Conservation (phyloP, 768 basidiomycete species). For the Austroboletus eburneus region DNA sequence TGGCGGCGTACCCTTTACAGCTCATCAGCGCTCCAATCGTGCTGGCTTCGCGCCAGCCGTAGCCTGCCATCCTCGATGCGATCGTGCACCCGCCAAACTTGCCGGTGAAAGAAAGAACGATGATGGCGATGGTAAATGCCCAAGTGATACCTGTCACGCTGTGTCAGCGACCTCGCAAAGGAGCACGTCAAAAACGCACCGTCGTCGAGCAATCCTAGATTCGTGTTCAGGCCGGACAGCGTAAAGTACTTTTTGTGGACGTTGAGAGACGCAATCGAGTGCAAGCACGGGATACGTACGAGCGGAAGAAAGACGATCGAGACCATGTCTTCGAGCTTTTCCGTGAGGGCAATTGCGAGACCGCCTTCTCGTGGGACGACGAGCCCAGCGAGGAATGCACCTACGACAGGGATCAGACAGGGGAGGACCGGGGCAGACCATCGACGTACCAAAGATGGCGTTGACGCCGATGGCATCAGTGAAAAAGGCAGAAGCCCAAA, state of each 20-base stretch:
- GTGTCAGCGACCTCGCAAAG: not conserved
- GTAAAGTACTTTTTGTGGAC: slow-evolving; percentile 74
- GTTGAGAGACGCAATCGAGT: not conserved
- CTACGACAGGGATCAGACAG: slow-evolving; percentile 29
- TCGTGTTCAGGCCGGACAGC: slow-evolving; percentile 82
- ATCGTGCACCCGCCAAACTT: slow-evolving; percentile 86
- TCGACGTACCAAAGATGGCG: slow-evolving; percentile 72
- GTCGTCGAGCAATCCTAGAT: slow-evolving; percentile 78
- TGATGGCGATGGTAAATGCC: slow-evolving; percentile 84
- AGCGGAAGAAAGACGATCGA: slow-evolving; percentile 85
- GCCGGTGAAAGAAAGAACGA: slow-evolving; percentile 70
- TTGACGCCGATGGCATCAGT: slow-evolving; percentile 92
- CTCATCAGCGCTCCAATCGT: slow-evolving; percentile 93
- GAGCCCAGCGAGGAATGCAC: slow-evolving; percentile 77
- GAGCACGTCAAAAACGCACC: slow-evolving; percentile 33
- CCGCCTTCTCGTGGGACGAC: slow-evolving; percentile 86
- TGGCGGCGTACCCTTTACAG: slow-evolving; percentile 72
- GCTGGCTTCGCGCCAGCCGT: slow-evolving; percentile 73
- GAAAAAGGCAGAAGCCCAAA: slow-evolving; percentile 88
- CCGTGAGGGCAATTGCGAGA: slow-evolving; percentile 81
- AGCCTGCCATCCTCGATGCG: slow-evolving; percentile 65
- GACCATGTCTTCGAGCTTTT: slow-evolving; percentile 96
- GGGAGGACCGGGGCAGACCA: not conserved
- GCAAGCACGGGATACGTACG: slow-evolving; percentile 33
- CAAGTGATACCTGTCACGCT: slow-evolving; percentile 62